These are phyloP conservation scores for Colletotrichum sp. DNA, from an alignment of 2,329 filamentous ascomycete genomes.

Conservation along the genomic window DNA sequence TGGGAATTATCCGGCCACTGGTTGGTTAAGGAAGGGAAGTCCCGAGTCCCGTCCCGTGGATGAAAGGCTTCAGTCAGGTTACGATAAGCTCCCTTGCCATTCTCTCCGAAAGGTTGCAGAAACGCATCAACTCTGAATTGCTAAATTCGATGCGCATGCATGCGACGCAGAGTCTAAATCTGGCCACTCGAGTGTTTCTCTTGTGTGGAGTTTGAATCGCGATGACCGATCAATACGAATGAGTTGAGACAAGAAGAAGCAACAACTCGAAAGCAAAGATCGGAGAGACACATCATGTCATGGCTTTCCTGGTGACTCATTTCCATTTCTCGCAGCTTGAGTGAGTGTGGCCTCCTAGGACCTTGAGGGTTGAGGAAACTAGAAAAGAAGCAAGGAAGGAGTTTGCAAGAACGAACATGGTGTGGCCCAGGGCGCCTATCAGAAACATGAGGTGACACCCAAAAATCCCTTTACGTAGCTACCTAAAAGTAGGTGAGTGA, in stretches of 20 bases:
- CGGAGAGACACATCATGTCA: neutral
- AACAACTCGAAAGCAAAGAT: constrained; percentile 3
- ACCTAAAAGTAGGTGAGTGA: neutral
- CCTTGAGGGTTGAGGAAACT: neutral
- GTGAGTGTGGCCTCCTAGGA: neutral
- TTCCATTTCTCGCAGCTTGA: neutral
- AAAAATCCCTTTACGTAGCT: neutral
- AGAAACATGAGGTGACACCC: neutral
- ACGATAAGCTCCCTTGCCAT: neutral
- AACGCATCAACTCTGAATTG: neutral
- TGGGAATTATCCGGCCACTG: neutral
- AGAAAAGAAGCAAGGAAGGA: neutral
- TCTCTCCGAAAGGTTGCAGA: neutral
- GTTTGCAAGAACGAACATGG: neutral
- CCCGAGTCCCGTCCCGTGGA: neutral
- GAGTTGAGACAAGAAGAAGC: constrained; percentile 7
- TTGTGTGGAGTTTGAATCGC: neutral
- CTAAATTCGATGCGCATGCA: neutral
- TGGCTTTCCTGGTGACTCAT: neutral
- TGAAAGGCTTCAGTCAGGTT: neutral
- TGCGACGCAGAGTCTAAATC: neutral
- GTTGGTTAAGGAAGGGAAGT: neutral
- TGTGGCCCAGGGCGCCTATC: neutral
- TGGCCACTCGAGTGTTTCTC: neutral
- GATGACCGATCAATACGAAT: neutral